A percentile compares a stretch with the other conserved stretches of the same genome.
phyloP scores from a whole-genome alignment of 169 alveolate genomes.

The Eimeria mitis region DNA sequence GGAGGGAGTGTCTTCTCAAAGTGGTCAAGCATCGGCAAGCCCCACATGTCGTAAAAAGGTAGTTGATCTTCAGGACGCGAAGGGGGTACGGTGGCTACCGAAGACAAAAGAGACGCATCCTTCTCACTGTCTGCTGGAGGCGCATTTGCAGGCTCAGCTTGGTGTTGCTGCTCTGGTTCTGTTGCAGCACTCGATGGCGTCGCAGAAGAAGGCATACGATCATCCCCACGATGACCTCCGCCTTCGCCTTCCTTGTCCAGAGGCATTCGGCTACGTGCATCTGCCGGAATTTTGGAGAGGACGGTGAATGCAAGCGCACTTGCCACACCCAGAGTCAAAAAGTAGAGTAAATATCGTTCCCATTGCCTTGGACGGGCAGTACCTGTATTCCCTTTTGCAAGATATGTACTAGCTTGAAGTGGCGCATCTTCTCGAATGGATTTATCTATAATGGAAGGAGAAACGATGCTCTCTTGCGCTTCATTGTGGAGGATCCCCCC shows the following conservation, averaged over 20 bases:
- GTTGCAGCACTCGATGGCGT: background rate
- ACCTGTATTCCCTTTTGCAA: background rate
- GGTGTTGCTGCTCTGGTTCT: constrained; percentile 1
- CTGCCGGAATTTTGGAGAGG: background rate
- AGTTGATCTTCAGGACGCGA: background rate
- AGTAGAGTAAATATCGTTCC: background rate
- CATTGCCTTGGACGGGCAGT: background rate
- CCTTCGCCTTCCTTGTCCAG: too few species aligned
- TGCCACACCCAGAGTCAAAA: background rate
- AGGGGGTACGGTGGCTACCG: background rate
- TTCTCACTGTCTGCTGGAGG: background rate
- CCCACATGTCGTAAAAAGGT: constrained; percentile 5
- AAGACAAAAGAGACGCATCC: background rate
- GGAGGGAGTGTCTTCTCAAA: constrained; percentile 21
- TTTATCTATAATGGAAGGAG: background rate
- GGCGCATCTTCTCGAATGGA: background rate
- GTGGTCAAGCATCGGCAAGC: constrained; percentile 27
- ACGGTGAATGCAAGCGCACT: background rate
- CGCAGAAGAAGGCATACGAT: background rate
- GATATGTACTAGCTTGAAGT: background rate
- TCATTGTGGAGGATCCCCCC: background rate
- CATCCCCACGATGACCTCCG: background rate
- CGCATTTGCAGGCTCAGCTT: background rate
- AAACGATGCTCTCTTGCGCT: background rate
- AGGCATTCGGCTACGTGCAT: background rate